These are phyloP conservation scores for Fusarium haematococcum DNA, from an alignment of 2,329 filamentous ascomycete species.

Conservation along the genomic window DNA sequence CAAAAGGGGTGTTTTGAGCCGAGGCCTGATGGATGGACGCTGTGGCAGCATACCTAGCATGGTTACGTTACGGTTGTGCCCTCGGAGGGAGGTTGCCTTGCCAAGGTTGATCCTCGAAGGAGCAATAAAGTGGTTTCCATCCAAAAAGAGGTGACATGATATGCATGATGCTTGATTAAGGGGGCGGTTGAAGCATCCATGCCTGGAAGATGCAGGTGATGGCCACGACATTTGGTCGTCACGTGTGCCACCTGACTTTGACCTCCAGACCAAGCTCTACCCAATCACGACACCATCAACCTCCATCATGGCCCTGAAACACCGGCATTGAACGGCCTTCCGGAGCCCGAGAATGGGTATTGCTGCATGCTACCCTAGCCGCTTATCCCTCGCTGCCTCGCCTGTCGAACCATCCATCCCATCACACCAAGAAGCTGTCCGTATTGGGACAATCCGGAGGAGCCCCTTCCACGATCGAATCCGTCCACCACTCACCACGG, in stretches of 20 bases:
- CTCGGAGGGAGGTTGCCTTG: not conserved
- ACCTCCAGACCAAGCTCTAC: not conserved
- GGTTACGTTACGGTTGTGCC: not conserved
- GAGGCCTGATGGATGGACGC: not conserved
- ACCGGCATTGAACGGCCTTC: not conserved
- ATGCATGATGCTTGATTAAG: constrained; percentile 1
- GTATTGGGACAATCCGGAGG: constrained; percentile 42
- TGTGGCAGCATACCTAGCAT: not conserved
- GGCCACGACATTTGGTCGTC: constrained; percentile 10
- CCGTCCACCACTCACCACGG: constrained; percentile 18
- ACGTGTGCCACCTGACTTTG: constrained; percentile 23
- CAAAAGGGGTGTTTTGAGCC: constrained; percentile 5
- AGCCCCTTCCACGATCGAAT: constrained; percentile 39
- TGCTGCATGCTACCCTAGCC: constrained; percentile 11
- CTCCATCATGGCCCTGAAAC: constrained; percentile 1
- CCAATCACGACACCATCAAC: not conserved
- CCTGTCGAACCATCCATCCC: constrained; percentile 29
- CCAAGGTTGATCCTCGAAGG: not conserved
- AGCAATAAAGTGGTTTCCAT: not conserved
- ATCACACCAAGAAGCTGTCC: constrained; percentile 16
- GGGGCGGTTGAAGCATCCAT: not conserved
- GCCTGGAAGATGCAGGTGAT: constrained; percentile 2
- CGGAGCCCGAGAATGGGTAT: not conserved
- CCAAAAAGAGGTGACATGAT: not conserved
- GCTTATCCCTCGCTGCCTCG: constrained; percentile 3